Base-by-base conservation (phyloP, 352 stramenopile genomes). In the Phytophthora litchii region DNA sequence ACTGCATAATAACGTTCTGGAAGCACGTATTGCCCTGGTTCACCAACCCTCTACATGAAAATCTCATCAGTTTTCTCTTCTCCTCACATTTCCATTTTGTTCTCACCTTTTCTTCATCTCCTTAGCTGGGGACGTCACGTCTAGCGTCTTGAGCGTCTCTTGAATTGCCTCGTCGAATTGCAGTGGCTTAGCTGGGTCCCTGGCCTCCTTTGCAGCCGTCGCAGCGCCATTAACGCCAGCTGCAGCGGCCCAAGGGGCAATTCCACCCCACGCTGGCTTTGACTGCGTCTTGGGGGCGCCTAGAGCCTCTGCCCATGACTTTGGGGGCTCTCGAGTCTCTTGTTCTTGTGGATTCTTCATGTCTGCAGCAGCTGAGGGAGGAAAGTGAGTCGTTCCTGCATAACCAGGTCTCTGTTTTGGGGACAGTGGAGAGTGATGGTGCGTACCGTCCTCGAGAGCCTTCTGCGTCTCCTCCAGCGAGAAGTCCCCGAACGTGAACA, bases 1-100 rank as follows among this genome's bases (percentile, higher is more conserved):
- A 92, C 73, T 94, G 86, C 67, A 94, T 73, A 46, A 92, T 94
- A 11, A 90, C 86, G 54, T 94, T 94, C 71, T 94, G 86, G 67
- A 94, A 94, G 68, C 86, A 94, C 49, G 86, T 94, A 51, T 94
- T 94, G 64, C 86, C 86, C 52, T 94, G 86, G 53, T 94, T 94
- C 62, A 92, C 61, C 11, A 94, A 68, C 1, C 86, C 86, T 54
- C 80, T 91, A 34, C 14, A 60, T 16, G 41, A 27, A 20, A 60
- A 14, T 4, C 38, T 23, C 14, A 65, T 50, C 25, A 47, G 8
- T 52, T 6, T 29, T 19, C 19, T 14, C 16, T 12, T 19, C 17
- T 29, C 34, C n/a, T 45, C 20, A 11, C 32, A 31, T 5, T 21
- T 13, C 51, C 14, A 8, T 48, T 34, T 9, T 54, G 12, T 19